Evolutionary conservation across 371 early-diverging fungal species (phyloP).

Genomic region (Mortierella sp.): DNA sequence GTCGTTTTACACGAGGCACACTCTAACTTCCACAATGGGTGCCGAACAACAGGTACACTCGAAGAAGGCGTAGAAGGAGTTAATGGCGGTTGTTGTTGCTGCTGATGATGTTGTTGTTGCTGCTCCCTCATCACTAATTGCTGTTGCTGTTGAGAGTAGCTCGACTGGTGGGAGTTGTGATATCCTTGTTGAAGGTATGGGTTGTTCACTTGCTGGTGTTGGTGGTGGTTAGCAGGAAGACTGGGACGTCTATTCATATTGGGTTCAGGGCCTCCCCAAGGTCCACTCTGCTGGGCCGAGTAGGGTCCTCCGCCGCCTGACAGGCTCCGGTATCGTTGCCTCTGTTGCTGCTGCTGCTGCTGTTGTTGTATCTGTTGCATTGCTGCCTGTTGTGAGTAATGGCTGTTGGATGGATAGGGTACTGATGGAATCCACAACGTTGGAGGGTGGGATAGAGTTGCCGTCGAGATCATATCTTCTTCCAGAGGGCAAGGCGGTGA

Average conservation of each 20-base stretch:
- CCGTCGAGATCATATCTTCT: slow-evolving; percentile 42
- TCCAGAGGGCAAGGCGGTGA: slow-evolving; percentile 28
- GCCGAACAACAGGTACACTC: slow-evolving; percentile 34
- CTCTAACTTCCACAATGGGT: slow-evolving; percentile 49
- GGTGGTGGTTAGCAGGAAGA: slow-evolving; percentile 31
- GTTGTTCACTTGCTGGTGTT: slow-evolving; percentile 22
- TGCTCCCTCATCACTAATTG: slow-evolving; percentile 10
- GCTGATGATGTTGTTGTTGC: slow-evolving; percentile 6
- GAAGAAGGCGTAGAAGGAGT: slow-evolving; percentile 41
- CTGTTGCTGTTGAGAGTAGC: slow-evolving; percentile 27
- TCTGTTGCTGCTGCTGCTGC: slow-evolving; percentile 15
- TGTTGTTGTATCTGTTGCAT: slow-evolving; percentile 13
- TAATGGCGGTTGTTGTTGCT: slow-evolving; percentile 26
- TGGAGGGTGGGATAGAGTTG: slow-evolving; percentile 47
- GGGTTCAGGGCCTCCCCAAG: slow-evolving; percentile 24
- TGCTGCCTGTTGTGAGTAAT: slow-evolving; percentile 25
- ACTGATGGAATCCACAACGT: slow-evolving; percentile 41
- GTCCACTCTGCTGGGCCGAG: slow-evolving; percentile 5
- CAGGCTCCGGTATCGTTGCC: slow-evolving; percentile 37
- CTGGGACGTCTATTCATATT: slow-evolving; percentile 33
- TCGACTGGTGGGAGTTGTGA: slow-evolving; percentile 18
- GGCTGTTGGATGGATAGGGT: slow-evolving; percentile 29
- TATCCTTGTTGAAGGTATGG: slow-evolving; percentile 18
- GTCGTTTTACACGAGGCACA: slow-evolving; percentile 50
- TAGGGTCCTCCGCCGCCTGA: slow-evolving; percentile 22